Conservation (phyloP, 768 basidiomycete species). For the Leccinellum rugosiceps region DNA sequence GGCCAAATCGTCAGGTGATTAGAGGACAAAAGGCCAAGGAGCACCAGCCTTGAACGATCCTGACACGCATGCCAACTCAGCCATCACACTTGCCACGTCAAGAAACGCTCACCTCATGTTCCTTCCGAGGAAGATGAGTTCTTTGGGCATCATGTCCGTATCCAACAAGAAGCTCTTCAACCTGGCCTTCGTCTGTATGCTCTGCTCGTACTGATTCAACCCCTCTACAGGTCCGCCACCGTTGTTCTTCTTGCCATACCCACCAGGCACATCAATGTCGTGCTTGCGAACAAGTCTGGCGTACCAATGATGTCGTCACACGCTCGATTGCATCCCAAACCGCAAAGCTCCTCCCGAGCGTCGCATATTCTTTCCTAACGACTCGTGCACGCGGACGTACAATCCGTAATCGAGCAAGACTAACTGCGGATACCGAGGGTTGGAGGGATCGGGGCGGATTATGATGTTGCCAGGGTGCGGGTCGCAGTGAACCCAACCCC, state of each 20-base stretch:
- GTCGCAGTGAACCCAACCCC: constrained; percentile 87
- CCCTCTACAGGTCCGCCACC: constrained; percentile 12
- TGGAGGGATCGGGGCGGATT: constrained; percentile 46
- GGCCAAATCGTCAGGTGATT: neutral
- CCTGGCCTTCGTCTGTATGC: constrained; percentile 64
- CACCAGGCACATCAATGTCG: constrained; percentile 65
- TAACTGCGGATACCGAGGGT: constrained; percentile 46
- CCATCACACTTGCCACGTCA: neutral
- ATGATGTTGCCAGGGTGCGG: constrained; percentile 78
- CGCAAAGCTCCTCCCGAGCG: constrained; percentile 67
- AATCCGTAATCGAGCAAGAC: constrained; percentile 92
- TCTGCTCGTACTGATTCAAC: constrained; percentile 65
- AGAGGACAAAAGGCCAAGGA: neutral
- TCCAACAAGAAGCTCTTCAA: constrained; percentile 65
- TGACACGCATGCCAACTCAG: neutral
- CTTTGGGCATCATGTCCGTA: constrained; percentile 78
- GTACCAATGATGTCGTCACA: constrained; percentile 54
- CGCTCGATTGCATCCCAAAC: constrained; percentile 52
- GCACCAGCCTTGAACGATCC: constrained; percentile 38
- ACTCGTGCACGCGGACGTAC: constrained; percentile 68
- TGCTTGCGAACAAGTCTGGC: constrained; percentile 72
- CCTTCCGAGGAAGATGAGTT: constrained; percentile 67
- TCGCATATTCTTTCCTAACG: constrained; percentile 76
- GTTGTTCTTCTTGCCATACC: constrained; percentile 25
- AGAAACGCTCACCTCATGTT: constrained; percentile 57